Conservation (phyloP, 352 stramenopile genomes). For the Pythium phragmitis region DNA sequence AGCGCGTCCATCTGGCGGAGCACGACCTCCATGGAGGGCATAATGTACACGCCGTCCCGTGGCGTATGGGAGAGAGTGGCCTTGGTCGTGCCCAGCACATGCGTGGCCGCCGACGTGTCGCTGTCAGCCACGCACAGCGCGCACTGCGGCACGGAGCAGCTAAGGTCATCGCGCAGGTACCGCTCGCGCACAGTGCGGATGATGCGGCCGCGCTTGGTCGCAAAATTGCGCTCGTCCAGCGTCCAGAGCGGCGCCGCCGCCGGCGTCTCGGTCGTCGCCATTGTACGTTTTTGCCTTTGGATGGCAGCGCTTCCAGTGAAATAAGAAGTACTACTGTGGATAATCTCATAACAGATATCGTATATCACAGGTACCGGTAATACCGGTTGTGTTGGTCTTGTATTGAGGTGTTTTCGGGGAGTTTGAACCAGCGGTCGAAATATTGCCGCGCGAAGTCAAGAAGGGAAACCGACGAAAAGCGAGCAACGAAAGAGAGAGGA, state of each 20-base stretch:
- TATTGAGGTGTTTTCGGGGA: background rate
- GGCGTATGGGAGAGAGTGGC: slow-evolving; percentile 55
- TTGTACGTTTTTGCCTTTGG: background rate
- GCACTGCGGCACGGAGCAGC: slow-evolving; percentile 65
- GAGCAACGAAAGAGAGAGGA: background rate
- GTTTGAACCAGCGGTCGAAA: slow-evolving; percentile 8
- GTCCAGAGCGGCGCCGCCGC: slow-evolving; percentile 52
- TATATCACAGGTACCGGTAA: background rate
- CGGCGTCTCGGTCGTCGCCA: slow-evolving; percentile 12
- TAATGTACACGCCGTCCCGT: slow-evolving; percentile 59
- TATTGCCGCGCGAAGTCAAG: background rate
- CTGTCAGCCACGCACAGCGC: slow-evolving; percentile 55
- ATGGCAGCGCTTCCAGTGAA: slow-evolving; percentile 8
- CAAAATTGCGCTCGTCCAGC: slow-evolving; percentile 75
- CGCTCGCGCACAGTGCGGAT: slow-evolving; percentile 83
- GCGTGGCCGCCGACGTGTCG: slow-evolving; percentile 51
- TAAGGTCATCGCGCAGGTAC: slow-evolving; percentile 88
- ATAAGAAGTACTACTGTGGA: slow-evolving; percentile 5
- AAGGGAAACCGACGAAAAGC: slow-evolving; percentile 14
- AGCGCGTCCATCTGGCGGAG: slow-evolving; percentile 90
- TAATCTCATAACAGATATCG: background rate
- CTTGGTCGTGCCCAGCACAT: slow-evolving; percentile 59
- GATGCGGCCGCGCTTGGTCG: slow-evolving; percentile 76
- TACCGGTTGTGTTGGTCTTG: background rate
- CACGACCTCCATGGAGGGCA: slow-evolving; percentile 89